Conservation (phyloP, 805 yeast species). For the Barnettozyma wickerhamii region DNA sequence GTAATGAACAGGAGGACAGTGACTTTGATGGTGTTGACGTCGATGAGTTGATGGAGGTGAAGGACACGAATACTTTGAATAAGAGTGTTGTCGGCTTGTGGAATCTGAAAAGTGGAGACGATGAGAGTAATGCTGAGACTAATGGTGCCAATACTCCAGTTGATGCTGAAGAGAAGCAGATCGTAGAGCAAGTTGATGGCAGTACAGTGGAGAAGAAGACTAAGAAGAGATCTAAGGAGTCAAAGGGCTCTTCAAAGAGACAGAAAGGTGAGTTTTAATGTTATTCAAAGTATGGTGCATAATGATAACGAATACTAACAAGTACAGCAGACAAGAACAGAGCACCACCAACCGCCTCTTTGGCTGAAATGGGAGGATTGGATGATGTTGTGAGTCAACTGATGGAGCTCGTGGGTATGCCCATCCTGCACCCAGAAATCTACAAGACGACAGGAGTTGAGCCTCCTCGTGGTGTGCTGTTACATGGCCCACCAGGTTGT, state of each 20-base stretch:
- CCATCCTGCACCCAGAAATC: constrained; percentile 90
- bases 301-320: constrained; percentile 23
- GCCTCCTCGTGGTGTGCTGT: constrained; percentile 87
- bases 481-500: constrained; percentile 99
- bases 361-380: constrained; percentile 85
- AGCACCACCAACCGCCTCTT: constrained; percentile 62
- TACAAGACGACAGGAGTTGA: constrained; percentile 85
- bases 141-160: constrained; percentile 8
- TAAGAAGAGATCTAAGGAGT: constrained; percentile 51
- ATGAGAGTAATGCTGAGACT: background rate
- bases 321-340: constrained; percentile 44
- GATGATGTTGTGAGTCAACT: constrained; percentile 80
- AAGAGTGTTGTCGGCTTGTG: constrained; percentile 72
- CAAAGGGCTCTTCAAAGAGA: constrained; percentile 29
- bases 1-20: too few relatives aligned
- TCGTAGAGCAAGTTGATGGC: constrained; percentile 14
- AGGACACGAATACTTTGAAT: constrained; percentile 66
- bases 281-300: too few relatives aligned
- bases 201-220: constrained; percentile 30
- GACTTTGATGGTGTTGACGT: constrained; percentile 34
- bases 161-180: constrained; percentile 8
- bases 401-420: constrained; percentile 88
- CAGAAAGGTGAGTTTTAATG: constrained; percentile 30
- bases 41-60: constrained; percentile 57
- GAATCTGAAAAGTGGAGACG: constrained; percentile 34